Percentiles rank a stretch among this genome's conserved stretches.
These are phyloP conservation scores for Boletellus sp. DNA, from an alignment of 768 basidiomycete genomes.

Conservation along the genomic window DNA sequence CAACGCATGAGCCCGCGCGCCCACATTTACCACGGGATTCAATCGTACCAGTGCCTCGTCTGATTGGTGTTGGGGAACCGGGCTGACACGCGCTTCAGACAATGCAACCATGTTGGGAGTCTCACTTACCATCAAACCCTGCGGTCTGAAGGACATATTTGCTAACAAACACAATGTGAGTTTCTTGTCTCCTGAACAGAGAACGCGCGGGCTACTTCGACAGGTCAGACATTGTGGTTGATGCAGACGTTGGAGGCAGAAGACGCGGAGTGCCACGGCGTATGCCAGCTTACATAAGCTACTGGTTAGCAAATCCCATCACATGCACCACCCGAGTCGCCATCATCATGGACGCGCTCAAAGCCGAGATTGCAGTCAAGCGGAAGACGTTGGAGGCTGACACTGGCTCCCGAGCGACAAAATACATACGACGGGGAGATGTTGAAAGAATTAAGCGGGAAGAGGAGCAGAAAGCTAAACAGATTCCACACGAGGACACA, in stretches of 20 bases:
- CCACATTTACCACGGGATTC: background rate
- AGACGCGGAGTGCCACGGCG: slow-evolving; percentile 29
- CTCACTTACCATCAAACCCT: slow-evolving; percentile 76
- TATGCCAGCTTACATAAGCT: slow-evolving; percentile 34
- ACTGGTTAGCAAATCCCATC: background rate
- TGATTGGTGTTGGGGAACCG: slow-evolving; percentile 92
- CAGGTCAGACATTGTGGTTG: slow-evolving; percentile 54
- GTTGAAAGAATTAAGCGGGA: slow-evolving; percentile 66
- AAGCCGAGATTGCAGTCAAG: slow-evolving; percentile 84
- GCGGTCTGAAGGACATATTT: slow-evolving; percentile 92
- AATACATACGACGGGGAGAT: slow-evolving; percentile 93
- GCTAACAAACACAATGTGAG: slow-evolving; percentile 38
- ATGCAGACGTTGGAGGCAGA: slow-evolving; percentile 36
- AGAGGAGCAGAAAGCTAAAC: slow-evolving; percentile 34
- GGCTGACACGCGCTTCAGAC: slow-evolving; percentile 42
- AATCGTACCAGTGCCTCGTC: slow-evolving; percentile 86
- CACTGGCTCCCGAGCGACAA: slow-evolving; percentile 50
- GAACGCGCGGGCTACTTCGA: slow-evolving; percentile 43
- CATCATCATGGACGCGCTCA: slow-evolving; percentile 77
- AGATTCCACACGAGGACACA: slow-evolving; percentile 28
- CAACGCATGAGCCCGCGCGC: background rate
- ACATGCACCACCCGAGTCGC: background rate
- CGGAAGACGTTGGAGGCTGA: slow-evolving; percentile 67
- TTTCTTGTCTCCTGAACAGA: slow-evolving; percentile 1
- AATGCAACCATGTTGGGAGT: background rate